Evolutionary conservation across 768 basidiomycete genomes (phyloP), one percentile per base, ranked within the genome.

Genomic region (Multifurca ochricompacta): DNA sequence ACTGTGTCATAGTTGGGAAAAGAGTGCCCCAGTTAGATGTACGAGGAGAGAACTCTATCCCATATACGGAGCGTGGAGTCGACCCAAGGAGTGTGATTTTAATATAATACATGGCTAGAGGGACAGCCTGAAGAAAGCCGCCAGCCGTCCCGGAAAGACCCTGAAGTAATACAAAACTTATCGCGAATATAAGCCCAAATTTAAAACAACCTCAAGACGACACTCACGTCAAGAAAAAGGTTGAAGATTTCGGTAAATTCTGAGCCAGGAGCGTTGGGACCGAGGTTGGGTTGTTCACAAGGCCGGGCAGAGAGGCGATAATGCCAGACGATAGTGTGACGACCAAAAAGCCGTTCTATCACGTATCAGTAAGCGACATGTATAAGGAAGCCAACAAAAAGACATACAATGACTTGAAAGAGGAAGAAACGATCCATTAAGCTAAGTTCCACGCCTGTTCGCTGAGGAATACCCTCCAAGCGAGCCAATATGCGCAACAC

Each of bases 401-500:
- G 28, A 56, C 90, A 61, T 69, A 94, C 91, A 53, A 95, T 71
- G 49, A 93, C 88, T 71, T 88, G 87, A 77, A 96, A 96, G 59
- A 91, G 72, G 72, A 95, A 95, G 72, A 78, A 98, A 16, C 96
- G 76, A 1, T 81, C 82, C 93, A 97, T 96, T 64, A 99, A 69
- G 49, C 85, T 88, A 3, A 95, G 76, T 63, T 99, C 95, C 37
- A 98, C 70, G 1, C 83, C 85, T 0, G 85, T 88, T 32, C 77
- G 76, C 60, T 88, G 84, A 0, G 95, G 93, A n/a, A 91, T 90
- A 18, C 95, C 95, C 69, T 98, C 91, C 52, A 96, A 85, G n/a
- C 79, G 74, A 8, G 83, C 89, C 25, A 97, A 72, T 30, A 90
- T 70, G 32, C 95, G 77, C 53, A 98, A 68, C 11, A 98, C 63